Percentiles rank a stretch among this genome's conserved stretches.
These are phyloP conservation scores for Dryadomyces sulphureus DNA, from an alignment of 2,329 filamentous ascomycete genomes.

Conservation along the genomic window DNA sequence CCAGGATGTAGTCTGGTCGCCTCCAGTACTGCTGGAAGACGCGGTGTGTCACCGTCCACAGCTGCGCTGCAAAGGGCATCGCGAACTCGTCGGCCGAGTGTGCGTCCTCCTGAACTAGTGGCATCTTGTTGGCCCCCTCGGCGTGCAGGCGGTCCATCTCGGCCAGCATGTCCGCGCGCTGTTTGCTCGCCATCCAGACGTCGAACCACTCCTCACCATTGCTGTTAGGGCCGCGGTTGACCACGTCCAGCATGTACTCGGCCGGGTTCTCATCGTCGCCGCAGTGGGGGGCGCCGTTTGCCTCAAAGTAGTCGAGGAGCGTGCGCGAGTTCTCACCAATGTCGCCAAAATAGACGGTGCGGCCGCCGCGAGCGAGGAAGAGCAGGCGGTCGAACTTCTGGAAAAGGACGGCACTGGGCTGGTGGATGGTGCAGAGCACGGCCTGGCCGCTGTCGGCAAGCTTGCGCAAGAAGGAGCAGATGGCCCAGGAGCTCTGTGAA, in stretches of 20 bases:
- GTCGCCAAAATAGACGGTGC: conserved; percentile 65
- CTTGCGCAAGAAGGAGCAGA: conserved; percentile 75
- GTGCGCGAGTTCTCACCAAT: conserved; percentile 54
- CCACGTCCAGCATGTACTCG: conserved; percentile 61
- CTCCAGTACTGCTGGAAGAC: conserved; percentile 90
- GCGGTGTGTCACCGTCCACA: conserved; percentile 52
- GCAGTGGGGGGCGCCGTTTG: conserved; percentile 51
- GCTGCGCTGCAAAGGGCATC: conserved; percentile 54
- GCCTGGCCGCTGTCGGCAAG: conserved; percentile 79
- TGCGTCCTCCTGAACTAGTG: conserved; percentile 28
- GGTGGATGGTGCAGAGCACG: conserved; percentile 93
- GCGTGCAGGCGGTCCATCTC: conserved; percentile 38
- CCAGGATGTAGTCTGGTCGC: conserved; percentile 75
- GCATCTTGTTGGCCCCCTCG: conserved; percentile 17
- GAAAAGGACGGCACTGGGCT: conserved; percentile 91
- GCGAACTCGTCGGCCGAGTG: conserved; percentile 60
- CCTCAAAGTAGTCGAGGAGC: conserved; percentile 63
- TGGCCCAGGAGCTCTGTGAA: conserved; percentile 85
- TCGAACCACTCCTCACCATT: conserved; percentile 49
- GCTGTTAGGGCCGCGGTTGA: conserved; percentile 40
- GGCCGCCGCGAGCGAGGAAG: conserved; percentile 62
- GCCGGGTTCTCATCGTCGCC: conserved; percentile 61
- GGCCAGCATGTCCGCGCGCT: conserved; percentile 37
- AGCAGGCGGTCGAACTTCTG: conserved; percentile 75
- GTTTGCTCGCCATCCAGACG: conserved; percentile 42